phyloP scores from a whole-genome alignment of 2,329 filamentous ascomycete genomes.

The Phoma sp. region DNA sequence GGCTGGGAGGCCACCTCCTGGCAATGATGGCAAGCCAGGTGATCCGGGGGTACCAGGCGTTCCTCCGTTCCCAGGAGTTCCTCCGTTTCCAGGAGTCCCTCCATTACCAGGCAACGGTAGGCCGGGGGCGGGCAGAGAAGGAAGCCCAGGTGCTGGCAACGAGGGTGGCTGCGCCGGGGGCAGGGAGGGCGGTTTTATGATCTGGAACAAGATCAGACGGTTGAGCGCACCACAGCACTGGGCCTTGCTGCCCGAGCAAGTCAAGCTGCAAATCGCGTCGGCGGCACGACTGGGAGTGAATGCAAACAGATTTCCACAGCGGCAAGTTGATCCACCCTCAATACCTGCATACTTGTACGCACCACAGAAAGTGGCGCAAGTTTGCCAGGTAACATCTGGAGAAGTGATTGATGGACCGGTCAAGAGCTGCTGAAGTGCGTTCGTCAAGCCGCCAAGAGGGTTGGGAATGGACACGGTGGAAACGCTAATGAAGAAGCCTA shows the following conservation, averaged over 20 bases:
- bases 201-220: slow-evolving; percentile 7
- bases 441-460: background rate
- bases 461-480: background rate
- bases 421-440: background rate
- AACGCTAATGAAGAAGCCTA: slow-evolving; percentile 5
- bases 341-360: slow-evolving; percentile 7
- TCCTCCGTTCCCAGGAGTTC: too few relatives aligned
- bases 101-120: too few relatives aligned
- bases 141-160: background rate
- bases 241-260: background rate
- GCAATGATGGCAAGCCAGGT: background rate
- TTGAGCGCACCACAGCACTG: slow-evolving; percentile 8
- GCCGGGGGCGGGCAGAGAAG: background rate
- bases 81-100: too few relatives aligned
- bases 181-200: background rate
- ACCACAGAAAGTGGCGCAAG: background rate
- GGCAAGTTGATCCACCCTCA: slow-evolving; percentile 6
- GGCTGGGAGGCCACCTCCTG: too few relatives aligned
- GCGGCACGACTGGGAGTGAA: background rate
- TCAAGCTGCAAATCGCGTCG: slow-evolving; percentile 1
- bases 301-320: slow-evolving; percentile 2
- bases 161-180: too few relatives aligned
- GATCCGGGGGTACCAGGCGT: too few relatives aligned
- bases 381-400: background rate
- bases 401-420: background rate